Evolutionary conservation across 2,329 filamentous ascomycete genomes (phyloP).

Genomic region (Arthrobotrys entomopaga): DNA sequence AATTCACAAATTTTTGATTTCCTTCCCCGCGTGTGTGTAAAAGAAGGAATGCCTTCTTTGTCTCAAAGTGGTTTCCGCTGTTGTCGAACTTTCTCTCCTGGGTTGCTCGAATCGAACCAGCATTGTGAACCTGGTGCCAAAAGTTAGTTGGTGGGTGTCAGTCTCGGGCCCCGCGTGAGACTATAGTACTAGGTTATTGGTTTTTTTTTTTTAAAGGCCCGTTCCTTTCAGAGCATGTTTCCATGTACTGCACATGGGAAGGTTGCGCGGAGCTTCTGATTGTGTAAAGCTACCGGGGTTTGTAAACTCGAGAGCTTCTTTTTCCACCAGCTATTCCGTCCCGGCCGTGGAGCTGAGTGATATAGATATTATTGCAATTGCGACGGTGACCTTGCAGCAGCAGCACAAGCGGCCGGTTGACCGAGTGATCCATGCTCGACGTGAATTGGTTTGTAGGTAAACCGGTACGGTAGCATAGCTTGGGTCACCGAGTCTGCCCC

Average conservation of each 20-base stretch:
- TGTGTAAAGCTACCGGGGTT: slow-evolving; percentile 13
- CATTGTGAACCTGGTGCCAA: not conserved
- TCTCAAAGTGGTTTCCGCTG: not conserved
- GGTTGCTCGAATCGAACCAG: slow-evolving; percentile 17
- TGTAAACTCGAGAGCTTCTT: not conserved
- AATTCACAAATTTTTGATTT: not conserved
- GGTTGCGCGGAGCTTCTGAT: slow-evolving; percentile 9
- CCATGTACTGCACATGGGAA: not conserved
- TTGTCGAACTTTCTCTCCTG: slow-evolving; percentile 2
- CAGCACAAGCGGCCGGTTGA: slow-evolving; percentile 3
- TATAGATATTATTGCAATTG: slow-evolving; percentile 28
- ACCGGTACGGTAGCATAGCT: too few relatives aligned
- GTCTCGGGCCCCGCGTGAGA: too few relatives aligned
- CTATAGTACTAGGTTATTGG: too few relatives aligned
- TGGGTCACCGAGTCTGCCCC: not conserved
- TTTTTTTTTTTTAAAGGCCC: too few relatives aligned
- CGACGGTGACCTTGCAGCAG: slow-evolving; percentile 48
- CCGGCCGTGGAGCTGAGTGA: slow-evolving; percentile 15
- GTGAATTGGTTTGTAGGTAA: too few relatives aligned
- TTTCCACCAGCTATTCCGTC: not conserved
- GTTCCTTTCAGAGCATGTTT: too few relatives aligned
- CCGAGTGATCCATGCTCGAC: not conserved
- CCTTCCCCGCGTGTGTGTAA: not conserved
- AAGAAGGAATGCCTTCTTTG: not conserved
- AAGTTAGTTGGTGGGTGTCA: not conserved